Conservation (phyloP, 2,329 filamentous ascomycete genomes). For the Fusarium solani-melongenae region DNA sequence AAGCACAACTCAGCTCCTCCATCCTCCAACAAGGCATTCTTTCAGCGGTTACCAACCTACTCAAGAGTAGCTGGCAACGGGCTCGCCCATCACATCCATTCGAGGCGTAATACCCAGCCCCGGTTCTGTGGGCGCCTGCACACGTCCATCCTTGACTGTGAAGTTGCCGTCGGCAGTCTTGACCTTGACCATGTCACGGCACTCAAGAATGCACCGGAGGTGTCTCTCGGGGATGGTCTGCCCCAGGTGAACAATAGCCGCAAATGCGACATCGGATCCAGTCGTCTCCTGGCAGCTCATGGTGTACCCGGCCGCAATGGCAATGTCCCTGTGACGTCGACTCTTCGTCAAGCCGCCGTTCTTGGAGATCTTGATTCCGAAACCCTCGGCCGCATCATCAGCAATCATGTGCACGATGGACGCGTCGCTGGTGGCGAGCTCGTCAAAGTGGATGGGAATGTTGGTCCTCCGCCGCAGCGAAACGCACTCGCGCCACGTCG, state of each 20-base stretch:
- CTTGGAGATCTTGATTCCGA: constrained; percentile 36
- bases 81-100: constrained; percentile 28
- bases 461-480: constrained; percentile 23
- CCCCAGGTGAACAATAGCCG: constrained; percentile 29
- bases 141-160: constrained; percentile 17
- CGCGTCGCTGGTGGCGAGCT: constrained; percentile 24
- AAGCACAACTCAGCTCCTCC: neutral
- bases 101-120: constrained; percentile 24
- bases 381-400: constrained; percentile 31
- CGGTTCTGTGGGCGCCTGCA: constrained; percentile 24
- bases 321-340: constrained; percentile 30
- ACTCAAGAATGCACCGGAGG: constrained; percentile 30
- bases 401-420: constrained; percentile 27
- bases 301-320: constrained; percentile 29
- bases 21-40: neutral
- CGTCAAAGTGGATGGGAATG: constrained; percentile 30
- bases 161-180: constrained; percentile 34
- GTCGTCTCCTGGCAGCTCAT: constrained; percentile 33
- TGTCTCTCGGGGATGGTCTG: constrained; percentile 29
- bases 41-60: neutral
- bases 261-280: constrained; percentile 30
- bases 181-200: constrained; percentile 22
- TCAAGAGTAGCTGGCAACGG: constrained; percentile 30
- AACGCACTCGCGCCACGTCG: constrained; percentile 25
- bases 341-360: constrained; percentile 29